These are phyloP conservation scores for Carex sylvatica DNA, from an alignment of 202 grass and related monocot genomes.

Conservation along the genomic window DNA sequence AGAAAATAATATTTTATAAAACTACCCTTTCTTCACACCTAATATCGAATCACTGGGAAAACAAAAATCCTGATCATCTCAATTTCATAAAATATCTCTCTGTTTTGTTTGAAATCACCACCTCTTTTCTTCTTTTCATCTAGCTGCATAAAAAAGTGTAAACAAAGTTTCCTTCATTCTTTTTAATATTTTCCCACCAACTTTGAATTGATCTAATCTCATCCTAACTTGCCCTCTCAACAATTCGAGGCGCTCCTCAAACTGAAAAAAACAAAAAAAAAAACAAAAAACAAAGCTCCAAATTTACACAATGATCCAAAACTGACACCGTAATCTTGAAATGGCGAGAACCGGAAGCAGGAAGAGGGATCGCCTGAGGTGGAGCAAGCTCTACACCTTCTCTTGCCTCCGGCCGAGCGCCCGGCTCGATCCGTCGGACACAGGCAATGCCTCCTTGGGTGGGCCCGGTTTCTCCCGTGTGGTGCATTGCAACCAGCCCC, in stretches of 20 bases:
- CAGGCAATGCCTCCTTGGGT: constrained; percentile 35
- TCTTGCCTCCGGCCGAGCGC: constrained; percentile 48
- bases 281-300: not conserved
- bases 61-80: not conserved
- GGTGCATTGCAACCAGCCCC: constrained; percentile 75
- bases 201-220: not conserved
- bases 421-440: constrained; percentile 18
- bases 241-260: constrained; percentile 1
- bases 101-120: not conserved
- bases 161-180: not conserved
- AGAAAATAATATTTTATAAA: no score
- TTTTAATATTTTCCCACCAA: not conserved
- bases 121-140: not conserved
- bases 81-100: not conserved
- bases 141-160: not conserved
- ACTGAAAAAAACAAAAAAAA: not conserved
- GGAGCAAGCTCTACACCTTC: constrained; percentile 96
- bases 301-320: constrained; percentile 18
- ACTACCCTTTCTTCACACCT: not conserved
- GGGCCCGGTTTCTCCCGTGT: constrained; percentile 79
- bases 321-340: constrained; percentile 32
- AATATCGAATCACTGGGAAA: not conserved
- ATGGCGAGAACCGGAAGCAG: constrained; percentile 54
- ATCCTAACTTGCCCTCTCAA: not conserved
- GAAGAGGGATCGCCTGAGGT: constrained; percentile 73